Base-by-base conservation (phyloP, 2,329 filamentous ascomycete genomes). In the Colletotrichum zoysiae region DNA sequence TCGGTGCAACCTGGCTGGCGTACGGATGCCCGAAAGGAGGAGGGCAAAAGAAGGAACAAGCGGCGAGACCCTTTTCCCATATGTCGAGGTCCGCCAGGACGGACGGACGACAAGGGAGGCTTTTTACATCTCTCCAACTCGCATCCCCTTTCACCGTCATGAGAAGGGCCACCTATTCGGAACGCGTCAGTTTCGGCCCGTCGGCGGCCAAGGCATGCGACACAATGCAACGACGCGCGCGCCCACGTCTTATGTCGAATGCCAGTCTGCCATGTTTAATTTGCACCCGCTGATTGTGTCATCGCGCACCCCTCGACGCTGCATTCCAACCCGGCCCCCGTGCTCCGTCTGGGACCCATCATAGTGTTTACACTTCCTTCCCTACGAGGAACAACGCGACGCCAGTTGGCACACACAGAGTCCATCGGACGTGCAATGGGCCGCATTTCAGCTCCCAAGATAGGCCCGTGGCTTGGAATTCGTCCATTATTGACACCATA, bases 21-120 rank as follows among this genome's bases (percentile, higher is more conserved):
- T 48, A 48, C 46, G 64, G 53, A 50, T 62, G 35, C 42, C 26
- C 26, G 42, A 58, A 68, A 65, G 62, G 48, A 48, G 42, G 60
- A 20, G 42, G 51, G 55, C 12, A 20, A 16, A 35, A 35, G 33
- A 55, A 63, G 35, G 42, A 72, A 65, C 20, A 33, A 51, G 66
- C 65, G 70, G 70, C 70, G 38, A 72, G 70, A 72, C 66, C 14
- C 14, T 48, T 55, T 56, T 60, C 65, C 70, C 59, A 70, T 68
- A 56, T 44, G 70, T 71, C 65, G 40, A 56, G 23, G 53, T 58
- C 59, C 66, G 20, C 3, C n/a, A 58, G 44, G 69, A 68, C 64
- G 40, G 69, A 68, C 64, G 40, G 48, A 40, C 35, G 57, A 23
- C 40, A 72, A 72, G 66, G 65, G 70, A 70, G 70, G 48, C 70